These are phyloP conservation scores for carrot (Daucus carota) DNA, from an alignment of 129 eudicot genomes.

Conservation along the genomic window DNA sequence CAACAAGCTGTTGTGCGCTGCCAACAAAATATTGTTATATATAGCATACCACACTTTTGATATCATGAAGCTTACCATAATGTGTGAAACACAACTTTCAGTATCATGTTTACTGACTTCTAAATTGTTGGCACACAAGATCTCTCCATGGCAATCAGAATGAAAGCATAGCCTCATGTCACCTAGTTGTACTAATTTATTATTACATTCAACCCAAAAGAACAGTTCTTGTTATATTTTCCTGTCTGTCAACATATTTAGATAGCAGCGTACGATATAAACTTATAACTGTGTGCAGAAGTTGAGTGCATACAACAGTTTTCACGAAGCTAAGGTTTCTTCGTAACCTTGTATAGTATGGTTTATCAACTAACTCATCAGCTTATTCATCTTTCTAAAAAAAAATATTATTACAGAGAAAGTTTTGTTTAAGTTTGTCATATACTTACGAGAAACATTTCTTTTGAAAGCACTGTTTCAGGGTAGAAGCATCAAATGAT, in stretches of 20 bases:
- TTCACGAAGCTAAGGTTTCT: too few species aligned
- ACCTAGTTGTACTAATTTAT: neutral
- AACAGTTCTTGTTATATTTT: neutral
- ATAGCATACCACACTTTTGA: neutral
- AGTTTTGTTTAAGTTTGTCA: neutral
- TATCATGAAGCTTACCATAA: neutral
- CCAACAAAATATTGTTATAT: slow-evolving; percentile 3
- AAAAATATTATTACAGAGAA: neutral
- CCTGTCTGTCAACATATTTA: neutral
- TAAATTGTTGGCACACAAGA: neutral
- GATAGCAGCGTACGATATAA: neutral
- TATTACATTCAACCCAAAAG: neutral
- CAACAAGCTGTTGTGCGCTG: slow-evolving; percentile 89
- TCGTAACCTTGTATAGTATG: neutral
- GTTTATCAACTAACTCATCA: neutral
- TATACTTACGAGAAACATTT: slow-evolving; percentile 94
- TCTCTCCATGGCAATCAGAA: neutral
- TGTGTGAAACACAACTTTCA: neutral
- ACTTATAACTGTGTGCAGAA: neutral
- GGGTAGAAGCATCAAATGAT: slow-evolving; percentile 57
- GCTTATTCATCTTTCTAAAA: neutral
- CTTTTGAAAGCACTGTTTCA: slow-evolving; percentile 57
- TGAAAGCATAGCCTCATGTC: neutral
- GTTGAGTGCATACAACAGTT: neutral
- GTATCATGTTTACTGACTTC: neutral